Base-by-base conservation (phyloP, 345 rosid species). In the Aethionema arabicum region DNA sequence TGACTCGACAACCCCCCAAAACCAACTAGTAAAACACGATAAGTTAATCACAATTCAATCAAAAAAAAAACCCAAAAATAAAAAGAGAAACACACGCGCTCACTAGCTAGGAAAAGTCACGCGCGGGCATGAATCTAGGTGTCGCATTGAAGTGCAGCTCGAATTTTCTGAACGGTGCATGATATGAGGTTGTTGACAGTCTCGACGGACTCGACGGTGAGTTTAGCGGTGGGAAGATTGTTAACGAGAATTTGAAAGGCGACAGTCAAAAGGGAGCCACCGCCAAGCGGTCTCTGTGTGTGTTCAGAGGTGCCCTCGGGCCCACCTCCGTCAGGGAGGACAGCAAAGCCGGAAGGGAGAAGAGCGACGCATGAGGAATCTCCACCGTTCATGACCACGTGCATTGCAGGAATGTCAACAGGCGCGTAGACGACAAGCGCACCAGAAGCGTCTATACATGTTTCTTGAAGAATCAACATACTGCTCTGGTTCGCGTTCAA, bases 1-100 rank as follows among this genome's bases (percentile, higher is more conserved):
- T 95, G 99, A 95, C 99, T 95, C 99, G 79, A 78, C 85, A 81
- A 82, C 87, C 98, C 69, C 27, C 27, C 27, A 21, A 27, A 65
- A 56, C 61, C 42, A 63, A 48, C 32, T 31, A 30, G 16, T 13
- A 52, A 36, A 47, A 9, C 8, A 46, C 37, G 37, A 45, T 15
- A 47, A 42, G 30, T 27, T 49, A 54, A 36, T 30, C 51, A 70
- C 57, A 56, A 32, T 41, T 53, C 42, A 42, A 43, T 12, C 21
- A 16, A 43, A 7, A 11, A 32, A 31, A 70, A 52, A 56, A 32
- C 36, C 48, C 42, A 42, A 43, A 9, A 32, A 16, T 36, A 5
- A 11, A 33, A 32, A 31, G 8, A 72, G 5, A 45, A 32, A 54
- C 31, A 41, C 41, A 51, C 31, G 2, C 52, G 29, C 21, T 7